Evolutionary conservation across 2,329 filamentous ascomycete species (phyloP).

Genomic region (Thyridium curvatum): DNA sequence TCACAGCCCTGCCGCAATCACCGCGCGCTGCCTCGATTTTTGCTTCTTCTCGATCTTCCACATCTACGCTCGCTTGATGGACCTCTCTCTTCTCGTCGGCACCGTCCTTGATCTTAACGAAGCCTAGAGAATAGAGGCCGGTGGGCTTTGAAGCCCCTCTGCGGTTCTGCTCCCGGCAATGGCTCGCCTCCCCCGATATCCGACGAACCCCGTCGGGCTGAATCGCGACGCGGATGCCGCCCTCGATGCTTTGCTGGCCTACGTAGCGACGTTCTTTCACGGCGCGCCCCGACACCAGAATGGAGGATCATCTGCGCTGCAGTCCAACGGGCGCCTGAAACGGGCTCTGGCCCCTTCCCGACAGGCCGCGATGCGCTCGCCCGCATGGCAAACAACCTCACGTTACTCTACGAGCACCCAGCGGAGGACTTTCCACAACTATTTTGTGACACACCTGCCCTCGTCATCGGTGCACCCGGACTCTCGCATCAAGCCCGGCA

Average conservation of each 20-base stretch:
- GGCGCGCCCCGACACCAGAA: neutral
- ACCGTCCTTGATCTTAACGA: too few relatives aligned
- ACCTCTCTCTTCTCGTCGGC: too few relatives aligned
- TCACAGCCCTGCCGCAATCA: too few relatives aligned
- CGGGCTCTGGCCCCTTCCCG: neutral
- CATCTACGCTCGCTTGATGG: too few relatives aligned
- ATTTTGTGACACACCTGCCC: conserved; percentile 94
- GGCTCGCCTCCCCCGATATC: conserved; percentile 3
- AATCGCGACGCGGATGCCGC: conserved; percentile 1
- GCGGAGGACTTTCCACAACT: conserved; percentile 73
- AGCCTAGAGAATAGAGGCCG: too few relatives aligned
- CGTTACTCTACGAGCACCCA: conserved; percentile 6
- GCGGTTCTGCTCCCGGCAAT: conserved; percentile 3
- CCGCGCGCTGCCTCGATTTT: too few relatives aligned
- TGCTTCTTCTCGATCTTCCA: too few relatives aligned
- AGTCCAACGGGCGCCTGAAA: too few relatives aligned
- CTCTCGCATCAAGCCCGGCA: conserved; percentile 54
- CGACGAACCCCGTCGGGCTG: neutral
- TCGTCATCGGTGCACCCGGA: conserved; percentile 91
- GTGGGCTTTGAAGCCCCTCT: too few relatives aligned
- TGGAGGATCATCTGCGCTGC: neutral
- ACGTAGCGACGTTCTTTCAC: conserved; percentile 18
- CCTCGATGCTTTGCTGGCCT: conserved; percentile 18
- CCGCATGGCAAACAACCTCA: conserved; percentile 2
- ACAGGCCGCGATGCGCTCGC: neutral